Percentiles rank a stretch among this genome's conserved stretches.
Conservation (phyloP, 768 basidiomycete species). For the Kwoniella heveanensis region DNA sequence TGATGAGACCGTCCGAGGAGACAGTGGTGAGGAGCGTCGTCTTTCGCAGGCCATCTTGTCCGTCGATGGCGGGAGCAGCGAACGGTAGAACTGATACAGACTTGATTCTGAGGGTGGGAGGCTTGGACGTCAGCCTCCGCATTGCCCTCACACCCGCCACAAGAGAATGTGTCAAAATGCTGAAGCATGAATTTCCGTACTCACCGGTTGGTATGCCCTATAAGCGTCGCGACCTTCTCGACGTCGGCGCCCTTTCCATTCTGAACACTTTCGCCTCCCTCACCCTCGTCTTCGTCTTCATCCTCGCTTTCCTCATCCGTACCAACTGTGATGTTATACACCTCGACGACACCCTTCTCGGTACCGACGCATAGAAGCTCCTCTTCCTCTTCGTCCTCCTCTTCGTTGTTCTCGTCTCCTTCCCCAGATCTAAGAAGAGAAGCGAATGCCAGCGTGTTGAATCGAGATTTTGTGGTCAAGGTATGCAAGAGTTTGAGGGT, state of each 20-base stretch:
- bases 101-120: slow-evolving; percentile 41
- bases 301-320: slow-evolving; percentile 57
- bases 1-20: slow-evolving; percentile 81
- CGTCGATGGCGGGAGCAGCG: slow-evolving; percentile 16
- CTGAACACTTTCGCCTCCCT: slow-evolving; percentile 32
- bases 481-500: slow-evolving; percentile 75
- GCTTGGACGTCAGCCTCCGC: slow-evolving; percentile 4
- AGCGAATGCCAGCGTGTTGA: slow-evolving; percentile 81
- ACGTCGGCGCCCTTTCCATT: slow-evolving; percentile 26
- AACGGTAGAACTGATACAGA: slow-evolving; percentile 42
- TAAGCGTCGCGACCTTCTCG: slow-evolving; percentile 60
- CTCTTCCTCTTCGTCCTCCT: slow-evolving; percentile 48
- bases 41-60: slow-evolving; percentile 47
- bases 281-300: slow-evolving; percentile 34
- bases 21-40: slow-evolving; percentile 70
- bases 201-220: slow-evolving; percentile 86
- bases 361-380: slow-evolving; percentile 74
- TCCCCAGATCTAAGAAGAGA: slow-evolving; percentile 57
- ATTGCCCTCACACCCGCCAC: background rate
- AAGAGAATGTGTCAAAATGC: too few relatives aligned
- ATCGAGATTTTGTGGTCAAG: slow-evolving; percentile 74
- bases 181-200: too few relatives aligned
- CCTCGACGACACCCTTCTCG: slow-evolving; percentile 83
- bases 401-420: slow-evolving; percentile 58
- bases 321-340: slow-evolving; percentile 63